phyloP scores from a whole-genome alignment of 140 eudicot species.

The Senecio squalidus region DNA sequence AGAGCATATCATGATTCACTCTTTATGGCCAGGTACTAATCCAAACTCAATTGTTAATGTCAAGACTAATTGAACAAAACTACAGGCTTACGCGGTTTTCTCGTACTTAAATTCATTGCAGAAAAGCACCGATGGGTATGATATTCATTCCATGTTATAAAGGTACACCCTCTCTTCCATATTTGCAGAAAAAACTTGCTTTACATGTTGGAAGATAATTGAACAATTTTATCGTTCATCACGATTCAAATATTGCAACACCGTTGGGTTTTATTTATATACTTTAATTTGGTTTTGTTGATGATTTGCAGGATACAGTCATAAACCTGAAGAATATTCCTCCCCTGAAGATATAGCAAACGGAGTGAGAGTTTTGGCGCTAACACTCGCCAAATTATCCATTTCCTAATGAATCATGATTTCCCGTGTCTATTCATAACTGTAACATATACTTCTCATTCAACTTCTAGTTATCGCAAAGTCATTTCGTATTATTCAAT shows the following conservation, averaged over 20 bases:
- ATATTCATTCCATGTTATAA: slow-evolving; percentile 94
- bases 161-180: slow-evolving; percentile 35
- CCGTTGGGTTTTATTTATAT: not conserved
- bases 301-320: slow-evolving; percentile 73
- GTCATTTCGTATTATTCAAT: no score
- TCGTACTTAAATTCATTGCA: slow-evolving; percentile 28
- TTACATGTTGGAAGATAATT: not conserved
- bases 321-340: slow-evolving; percentile 89
- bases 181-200: not conserved
- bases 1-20: slow-evolving; percentile 98
- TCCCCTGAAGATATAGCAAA: slow-evolving; percentile 63
- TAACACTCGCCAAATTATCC: slow-evolving; percentile 76
- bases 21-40: slow-evolving; percentile 87
- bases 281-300: not conserved
- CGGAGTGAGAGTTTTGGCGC: slow-evolving; percentile 88
- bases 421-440: not conserved
- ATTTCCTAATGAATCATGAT: not conserved
- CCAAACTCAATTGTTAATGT: not conserved
- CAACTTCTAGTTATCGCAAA: not conserved
- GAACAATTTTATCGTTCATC: not conserved
- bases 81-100: not conserved
- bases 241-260: not conserved
- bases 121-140: slow-evolving; percentile 96
- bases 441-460: not conserved
- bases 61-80: not conserved